phyloP scores from a whole-genome alignment of 2,329 filamentous ascomycete species.

The Trichoderma sp. region DNA sequence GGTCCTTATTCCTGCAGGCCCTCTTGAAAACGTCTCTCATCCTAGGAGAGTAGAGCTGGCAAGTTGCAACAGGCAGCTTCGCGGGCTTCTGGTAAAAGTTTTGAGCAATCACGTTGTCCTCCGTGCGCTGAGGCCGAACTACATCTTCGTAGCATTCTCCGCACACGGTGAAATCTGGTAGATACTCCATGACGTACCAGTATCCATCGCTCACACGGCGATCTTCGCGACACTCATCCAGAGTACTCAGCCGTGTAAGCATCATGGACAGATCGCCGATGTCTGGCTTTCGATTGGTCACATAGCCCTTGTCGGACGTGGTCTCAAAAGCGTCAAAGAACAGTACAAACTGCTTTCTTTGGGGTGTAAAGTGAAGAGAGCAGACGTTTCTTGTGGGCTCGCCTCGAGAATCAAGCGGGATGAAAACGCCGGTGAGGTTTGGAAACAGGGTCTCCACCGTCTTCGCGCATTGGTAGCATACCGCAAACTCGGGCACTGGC shows the following conservation, averaged over 20 bases:
- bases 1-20: slow-evolving; percentile 67
- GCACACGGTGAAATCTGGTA: slow-evolving; percentile 82
- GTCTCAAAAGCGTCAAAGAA: slow-evolving; percentile 64
- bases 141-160: slow-evolving; percentile 82
- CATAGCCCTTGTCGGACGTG: slow-evolving; percentile 52
- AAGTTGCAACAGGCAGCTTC: slow-evolving; percentile 57
- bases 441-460: slow-evolving; percentile 75
- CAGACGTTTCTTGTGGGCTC: slow-evolving; percentile 60
- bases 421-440: slow-evolving; percentile 67
- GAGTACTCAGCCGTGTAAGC: slow-evolving; percentile 57
- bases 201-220: slow-evolving; percentile 59
- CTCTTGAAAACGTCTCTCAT: slow-evolving; percentile 75
- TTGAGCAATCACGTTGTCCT: slow-evolving; percentile 56
- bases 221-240: slow-evolving; percentile 67
- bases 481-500: slow-evolving; percentile 68
- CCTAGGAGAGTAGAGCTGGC: slow-evolving; percentile 77
- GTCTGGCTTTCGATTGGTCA: slow-evolving; percentile 52
- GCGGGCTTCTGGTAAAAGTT: slow-evolving; percentile 66
- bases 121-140: slow-evolving; percentile 66
- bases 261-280: slow-evolving; percentile 64
- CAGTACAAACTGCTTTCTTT: slow-evolving; percentile 55
- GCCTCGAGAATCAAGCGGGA: slow-evolving; percentile 49
- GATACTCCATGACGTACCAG: slow-evolving; percentile 77
- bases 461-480: slow-evolving; percentile 73
- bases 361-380: slow-evolving; percentile 62